phyloP scores from a whole-genome alignment of 169 alveolate species.

The Plasmodium yoelii region DNA sequence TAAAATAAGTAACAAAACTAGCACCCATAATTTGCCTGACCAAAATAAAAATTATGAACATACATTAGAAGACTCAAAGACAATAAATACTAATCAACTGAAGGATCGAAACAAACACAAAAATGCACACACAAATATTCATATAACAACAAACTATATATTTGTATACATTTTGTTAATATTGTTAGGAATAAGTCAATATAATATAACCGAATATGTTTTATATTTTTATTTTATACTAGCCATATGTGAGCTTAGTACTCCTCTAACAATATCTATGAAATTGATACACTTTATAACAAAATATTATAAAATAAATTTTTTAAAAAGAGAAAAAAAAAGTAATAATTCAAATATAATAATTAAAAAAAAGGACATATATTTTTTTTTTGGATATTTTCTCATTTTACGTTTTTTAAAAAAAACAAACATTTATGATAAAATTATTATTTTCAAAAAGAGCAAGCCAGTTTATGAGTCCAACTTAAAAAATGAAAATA shows the following conservation, averaged over 20 bases:
- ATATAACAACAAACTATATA: constrained; percentile 10
- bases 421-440: background rate
- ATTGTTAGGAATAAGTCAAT: background rate
- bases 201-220: background rate
- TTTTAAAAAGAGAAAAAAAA: constrained; percentile 2
- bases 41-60: too few species aligned
- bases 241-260: constrained; percentile 40
- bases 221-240: constrained; percentile 18
- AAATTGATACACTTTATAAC: constrained; percentile 15
- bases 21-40: too few species aligned
- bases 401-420: background rate
- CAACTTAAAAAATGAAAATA: too few species aligned
- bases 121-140: background rate
- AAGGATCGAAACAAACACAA: background rate
- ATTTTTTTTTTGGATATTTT: constrained; percentile 28
- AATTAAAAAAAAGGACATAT: constrained; percentile 21
- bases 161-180: constrained; percentile 3
- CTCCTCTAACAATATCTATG: constrained; percentile 29
- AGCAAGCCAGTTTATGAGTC: too few species aligned
- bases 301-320: constrained; percentile 13
- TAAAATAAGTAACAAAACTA: too few species aligned
- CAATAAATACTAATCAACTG: too few species aligned
- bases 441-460: too few species aligned
- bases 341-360: background rate
- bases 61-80: too few species aligned